These are phyloP conservation scores for Yarrowia galli DNA, from an alignment of 1,139 yeast species.

Conservation along the genomic window DNA sequence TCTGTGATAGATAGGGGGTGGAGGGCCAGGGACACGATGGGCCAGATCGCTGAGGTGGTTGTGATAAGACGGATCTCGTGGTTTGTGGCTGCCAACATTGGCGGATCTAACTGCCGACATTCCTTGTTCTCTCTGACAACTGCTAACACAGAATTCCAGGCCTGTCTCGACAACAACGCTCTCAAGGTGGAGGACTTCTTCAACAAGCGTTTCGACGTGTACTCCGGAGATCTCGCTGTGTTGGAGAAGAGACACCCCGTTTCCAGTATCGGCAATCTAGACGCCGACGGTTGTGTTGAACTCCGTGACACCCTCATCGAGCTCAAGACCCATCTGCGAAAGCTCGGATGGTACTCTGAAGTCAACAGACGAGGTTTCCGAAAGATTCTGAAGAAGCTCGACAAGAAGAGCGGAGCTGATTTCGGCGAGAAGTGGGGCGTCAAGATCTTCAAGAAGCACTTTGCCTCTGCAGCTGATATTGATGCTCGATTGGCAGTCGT, in stretches of 20 bases:
- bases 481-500: conserved; percentile 24
- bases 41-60: no score
- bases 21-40: no score
- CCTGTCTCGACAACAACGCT: conserved; percentile 78
- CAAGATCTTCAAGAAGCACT: conserved; percentile 76
- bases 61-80: no score
- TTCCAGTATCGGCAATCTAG: conserved; percentile 42
- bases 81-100: no score
- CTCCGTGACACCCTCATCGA: conserved; percentile 83
- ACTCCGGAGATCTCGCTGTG: conserved; percentile 67
- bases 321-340: conserved; percentile 76
- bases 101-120: no score
- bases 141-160: conserved; percentile 68
- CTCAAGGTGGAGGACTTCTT: conserved; percentile 84
- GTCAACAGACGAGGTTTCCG: conserved; percentile 88
- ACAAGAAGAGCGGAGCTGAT: conserved; percentile 78
- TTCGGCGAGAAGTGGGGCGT: conserved; percentile 72
- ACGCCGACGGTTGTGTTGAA: conserved; percentile 63
- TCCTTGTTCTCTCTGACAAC: not conserved
- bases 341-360: conserved; percentile 89
- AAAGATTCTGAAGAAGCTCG: conserved; percentile 88
- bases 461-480: conserved; percentile 63
- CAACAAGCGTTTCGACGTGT: conserved; percentile 74
- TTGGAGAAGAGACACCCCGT: conserved; percentile 49
- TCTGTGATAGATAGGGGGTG: no score